Conservation (phyloP, 352 stramenopile species). For the Globisporangium viniferum region DNA sequence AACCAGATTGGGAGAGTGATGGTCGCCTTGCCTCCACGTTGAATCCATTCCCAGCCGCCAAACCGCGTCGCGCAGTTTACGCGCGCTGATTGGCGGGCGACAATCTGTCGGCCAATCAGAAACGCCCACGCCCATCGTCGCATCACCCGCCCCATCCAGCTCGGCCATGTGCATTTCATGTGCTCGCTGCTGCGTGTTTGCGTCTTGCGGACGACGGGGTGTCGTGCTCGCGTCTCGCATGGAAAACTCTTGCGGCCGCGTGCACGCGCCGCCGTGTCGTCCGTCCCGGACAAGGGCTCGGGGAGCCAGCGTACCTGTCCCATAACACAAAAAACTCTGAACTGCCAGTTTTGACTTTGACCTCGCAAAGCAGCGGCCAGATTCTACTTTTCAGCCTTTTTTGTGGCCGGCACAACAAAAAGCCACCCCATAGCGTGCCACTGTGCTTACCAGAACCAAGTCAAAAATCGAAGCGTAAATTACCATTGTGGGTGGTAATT, state of each 20-base stretch:
- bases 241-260: background rate
- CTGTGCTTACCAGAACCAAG: background rate
- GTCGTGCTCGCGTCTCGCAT: background rate
- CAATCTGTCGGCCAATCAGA: constrained; percentile 12
- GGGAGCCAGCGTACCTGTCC: background rate
- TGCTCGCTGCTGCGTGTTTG: background rate
- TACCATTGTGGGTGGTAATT: constrained; percentile 16
- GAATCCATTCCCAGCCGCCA: constrained; percentile 3
- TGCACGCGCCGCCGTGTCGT: background rate
- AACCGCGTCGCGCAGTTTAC: background rate
- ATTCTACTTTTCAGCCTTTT: background rate
- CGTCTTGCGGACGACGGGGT: background rate
- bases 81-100: background rate
- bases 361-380: background rate
- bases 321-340: background rate
- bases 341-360: background rate
- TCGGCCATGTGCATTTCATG: background rate
- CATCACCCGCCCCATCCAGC: constrained; percentile 1
- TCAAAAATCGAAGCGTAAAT: background rate
- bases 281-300: background rate
- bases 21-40: background rate
- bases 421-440: background rate
- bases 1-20: constrained; percentile 8
- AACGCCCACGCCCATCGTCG: constrained; percentile 5
- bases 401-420: background rate